These are phyloP conservation scores for Coemansia sp. DNA, from an alignment of 192 early-diverging fungal species.

Conservation along the genomic window DNA sequence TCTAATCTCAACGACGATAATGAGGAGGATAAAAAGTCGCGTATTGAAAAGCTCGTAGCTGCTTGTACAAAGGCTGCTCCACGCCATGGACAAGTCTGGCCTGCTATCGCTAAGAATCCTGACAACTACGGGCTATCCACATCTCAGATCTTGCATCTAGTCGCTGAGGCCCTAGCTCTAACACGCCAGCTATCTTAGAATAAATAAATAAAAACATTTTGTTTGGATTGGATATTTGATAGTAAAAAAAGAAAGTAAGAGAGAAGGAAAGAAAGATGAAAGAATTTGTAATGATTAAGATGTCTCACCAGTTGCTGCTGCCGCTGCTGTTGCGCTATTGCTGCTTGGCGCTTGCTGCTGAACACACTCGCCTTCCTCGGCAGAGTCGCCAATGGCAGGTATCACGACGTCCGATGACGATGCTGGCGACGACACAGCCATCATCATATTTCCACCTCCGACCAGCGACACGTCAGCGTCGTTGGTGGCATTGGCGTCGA, in stretches of 20 bases:
- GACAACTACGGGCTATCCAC: conserved; percentile 26
- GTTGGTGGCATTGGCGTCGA: neutral
- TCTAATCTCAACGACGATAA: neutral
- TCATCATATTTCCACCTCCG: conserved; percentile 3
- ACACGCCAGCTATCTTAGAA: conserved; percentile 18
- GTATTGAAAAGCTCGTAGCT: conserved; percentile 57
- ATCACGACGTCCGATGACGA: conserved; percentile 4
- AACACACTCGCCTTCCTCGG: conserved; percentile 5
- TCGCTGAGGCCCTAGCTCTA: conserved; percentile 16
- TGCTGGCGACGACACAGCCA: conserved; percentile 26
- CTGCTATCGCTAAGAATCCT: conserved; percentile 72
- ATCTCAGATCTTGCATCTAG: conserved; percentile 24
- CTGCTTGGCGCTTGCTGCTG: conserved; percentile 16
- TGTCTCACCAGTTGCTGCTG: conserved; percentile 3
- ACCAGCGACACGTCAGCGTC: conserved; percentile 47
- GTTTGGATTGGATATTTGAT: neutral
- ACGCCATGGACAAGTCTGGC: conserved; percentile 91
- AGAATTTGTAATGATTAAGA: neutral
- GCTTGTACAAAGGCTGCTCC: conserved; percentile 82
- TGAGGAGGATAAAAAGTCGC: conserved; percentile 32
- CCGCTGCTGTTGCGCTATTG: neutral
- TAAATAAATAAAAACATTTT: neutral
- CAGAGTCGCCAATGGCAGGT: neutral
- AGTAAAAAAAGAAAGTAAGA: neutral
- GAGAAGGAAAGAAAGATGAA: neutral